phyloP scores from a whole-genome alignment of 768 basidiomycete genomes.

The Trametes maxima region DNA sequence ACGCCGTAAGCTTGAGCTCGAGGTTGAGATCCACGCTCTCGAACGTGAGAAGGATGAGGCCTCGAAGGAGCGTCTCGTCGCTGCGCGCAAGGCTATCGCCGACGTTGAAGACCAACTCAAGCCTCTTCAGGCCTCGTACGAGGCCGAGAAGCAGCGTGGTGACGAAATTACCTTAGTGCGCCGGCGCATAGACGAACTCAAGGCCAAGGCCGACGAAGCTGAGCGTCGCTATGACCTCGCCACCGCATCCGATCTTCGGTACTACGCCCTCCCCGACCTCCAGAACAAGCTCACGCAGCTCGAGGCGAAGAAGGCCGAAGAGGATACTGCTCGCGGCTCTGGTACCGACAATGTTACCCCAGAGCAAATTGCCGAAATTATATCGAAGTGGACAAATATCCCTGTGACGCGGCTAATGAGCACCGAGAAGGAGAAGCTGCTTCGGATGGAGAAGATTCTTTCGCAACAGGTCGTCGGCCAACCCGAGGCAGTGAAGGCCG shows the following conservation, averaged over 20 bases:
- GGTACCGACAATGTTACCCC: conserved; percentile 76
- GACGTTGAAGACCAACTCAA: conserved; percentile 83
- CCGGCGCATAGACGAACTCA: conserved; percentile 86
- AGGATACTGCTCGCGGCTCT: conserved; percentile 58
- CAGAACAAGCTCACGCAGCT: conserved; percentile 70
- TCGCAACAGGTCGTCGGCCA: conserved; percentile 84
- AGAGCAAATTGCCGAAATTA: conserved; percentile 93
- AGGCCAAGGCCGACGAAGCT: conserved; percentile 90
- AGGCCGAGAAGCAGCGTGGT: conserved; percentile 80
- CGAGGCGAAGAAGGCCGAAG: conserved; percentile 70
- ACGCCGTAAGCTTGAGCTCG: conserved; percentile 84
- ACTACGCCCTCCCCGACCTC: conserved; percentile 90
- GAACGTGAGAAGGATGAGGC: conserved; percentile 90
- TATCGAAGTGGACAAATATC: conserved; percentile 90
- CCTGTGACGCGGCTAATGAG: conserved; percentile 86
- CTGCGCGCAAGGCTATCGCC: conserved; percentile 76
- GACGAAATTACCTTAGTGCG: conserved; percentile 79
- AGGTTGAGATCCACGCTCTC: conserved; percentile 93
- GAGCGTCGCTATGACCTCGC: conserved; percentile 81
- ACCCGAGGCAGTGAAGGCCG: conserved; percentile 86
- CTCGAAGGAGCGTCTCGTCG: conserved; percentile 78
- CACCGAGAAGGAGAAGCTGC: conserved; percentile 88
- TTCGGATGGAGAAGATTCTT: conserved; percentile 85
- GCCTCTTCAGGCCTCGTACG: conserved; percentile 84
- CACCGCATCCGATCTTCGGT: conserved; percentile 85